A percentile compares a stretch with the other conserved stretches of the same genome.
Evolutionary conservation across 306 rosid genomes (phyloP).

Genomic region (Dryas alaskensis): DNA sequence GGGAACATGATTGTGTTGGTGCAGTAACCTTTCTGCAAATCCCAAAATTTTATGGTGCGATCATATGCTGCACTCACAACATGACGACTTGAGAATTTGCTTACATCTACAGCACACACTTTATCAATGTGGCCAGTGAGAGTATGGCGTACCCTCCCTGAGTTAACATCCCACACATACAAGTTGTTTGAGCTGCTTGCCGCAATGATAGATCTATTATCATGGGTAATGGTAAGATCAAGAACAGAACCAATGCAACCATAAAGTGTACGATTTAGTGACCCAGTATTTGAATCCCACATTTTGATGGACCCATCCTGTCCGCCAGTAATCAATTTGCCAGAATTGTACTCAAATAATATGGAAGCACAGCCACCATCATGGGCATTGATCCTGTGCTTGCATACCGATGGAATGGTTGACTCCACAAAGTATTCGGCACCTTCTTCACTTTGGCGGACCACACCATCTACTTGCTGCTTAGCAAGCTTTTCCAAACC

Average conservation of each 20-base stretch:
- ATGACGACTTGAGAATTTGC: conserved; percentile 80
- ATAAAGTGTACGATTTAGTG: conserved; percentile 50
- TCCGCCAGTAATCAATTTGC: conserved; percentile 85
- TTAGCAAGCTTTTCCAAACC: conserved; percentile 86
- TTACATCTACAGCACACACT: conserved; percentile 94
- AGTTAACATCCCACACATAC: conserved; percentile 74
- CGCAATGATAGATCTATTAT: conserved; percentile 82
- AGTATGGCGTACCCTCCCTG: conserved; percentile 85
- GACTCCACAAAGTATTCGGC: conserved; percentile 85
- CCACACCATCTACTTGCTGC: conserved; percentile 98
- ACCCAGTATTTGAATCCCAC: conserved; percentile 86
- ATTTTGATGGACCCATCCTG: conserved; percentile 82
- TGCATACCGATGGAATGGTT: conserved; percentile 65
- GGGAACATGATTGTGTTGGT: conserved; percentile 68
- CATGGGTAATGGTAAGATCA: conserved; percentile 81
- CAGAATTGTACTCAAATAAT: conserved; percentile 70
- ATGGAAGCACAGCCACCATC: conserved; percentile 95
- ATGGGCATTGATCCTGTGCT: conserved; percentile 69
- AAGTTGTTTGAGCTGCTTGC: conserved; percentile 98
- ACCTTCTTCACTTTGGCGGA: conserved; percentile 93
- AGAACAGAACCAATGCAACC: conserved; percentile 97
- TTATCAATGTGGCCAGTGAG: conserved; percentile 90
- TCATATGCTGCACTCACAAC: conserved; percentile 93
- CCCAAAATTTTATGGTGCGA: conserved; percentile 97
- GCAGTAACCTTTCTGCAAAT: conserved; percentile 93